Conservation (phyloP, 2,329 filamentous ascomycete genomes). For the Sporothrix variecibatus region DNA sequence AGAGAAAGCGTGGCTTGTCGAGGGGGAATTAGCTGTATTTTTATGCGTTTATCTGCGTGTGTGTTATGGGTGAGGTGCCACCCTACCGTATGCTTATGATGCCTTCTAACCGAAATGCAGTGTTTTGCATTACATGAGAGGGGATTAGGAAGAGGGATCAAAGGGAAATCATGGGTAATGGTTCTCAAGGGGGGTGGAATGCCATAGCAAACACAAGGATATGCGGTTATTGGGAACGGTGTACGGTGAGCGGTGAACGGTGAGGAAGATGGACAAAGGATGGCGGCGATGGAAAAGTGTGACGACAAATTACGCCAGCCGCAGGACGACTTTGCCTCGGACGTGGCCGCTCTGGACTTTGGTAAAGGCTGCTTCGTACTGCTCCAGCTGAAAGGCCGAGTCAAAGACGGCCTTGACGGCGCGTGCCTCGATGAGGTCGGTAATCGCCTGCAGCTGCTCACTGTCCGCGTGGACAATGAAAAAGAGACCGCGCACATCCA, state of each 20-base stretch:
- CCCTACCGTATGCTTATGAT: slow-evolving; percentile 1
- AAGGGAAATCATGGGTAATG: neutral
- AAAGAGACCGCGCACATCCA: slow-evolving; percentile 26
- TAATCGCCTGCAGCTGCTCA: slow-evolving; percentile 31
- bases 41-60: neutral
- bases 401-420: slow-evolving; percentile 26
- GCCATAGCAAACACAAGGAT: neutral
- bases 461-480: slow-evolving; percentile 28
- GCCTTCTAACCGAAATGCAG: slow-evolving; percentile 4
- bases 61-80: neutral
- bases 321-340: slow-evolving; percentile 31
- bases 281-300: neutral
- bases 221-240: neutral
- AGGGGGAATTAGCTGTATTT: neutral
- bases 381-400: slow-evolving; percentile 29
- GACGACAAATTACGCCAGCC: slow-evolving; percentile 14
- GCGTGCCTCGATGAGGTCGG: slow-evolving; percentile 28
- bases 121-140: neutral
- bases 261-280: neutral
- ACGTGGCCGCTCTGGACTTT: slow-evolving; percentile 26
- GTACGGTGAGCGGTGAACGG: neutral
- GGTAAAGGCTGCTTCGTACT: slow-evolving; percentile 29
- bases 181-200: neutral
- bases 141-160: neutral
- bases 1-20: neutral